Percentiles rank a stretch among this genome's conserved stretches.
These are phyloP conservation scores for Ensete ventricosum DNA, from an alignment of 176 grass and related monocot species.

Conservation along the genomic window DNA sequence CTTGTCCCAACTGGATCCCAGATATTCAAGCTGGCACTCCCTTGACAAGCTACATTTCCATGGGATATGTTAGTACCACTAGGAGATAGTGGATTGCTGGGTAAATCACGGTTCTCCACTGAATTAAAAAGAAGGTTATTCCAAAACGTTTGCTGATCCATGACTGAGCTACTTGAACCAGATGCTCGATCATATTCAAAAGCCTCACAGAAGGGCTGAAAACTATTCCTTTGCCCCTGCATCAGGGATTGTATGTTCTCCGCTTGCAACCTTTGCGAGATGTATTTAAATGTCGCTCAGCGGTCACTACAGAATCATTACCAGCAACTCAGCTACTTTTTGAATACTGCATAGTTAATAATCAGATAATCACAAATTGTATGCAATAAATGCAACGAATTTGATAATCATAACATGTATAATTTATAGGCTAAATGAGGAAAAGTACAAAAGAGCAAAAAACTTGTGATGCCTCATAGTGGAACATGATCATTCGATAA, in stretches of 20 bases:
- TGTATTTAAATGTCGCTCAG: not conserved
- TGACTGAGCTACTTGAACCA: conserved; percentile 34
- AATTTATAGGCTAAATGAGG: not conserved
- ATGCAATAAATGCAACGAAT: too few species aligned
- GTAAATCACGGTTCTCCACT: conserved; percentile 9
- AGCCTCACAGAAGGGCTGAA: conserved; percentile 34
- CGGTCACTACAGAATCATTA: not conserved
- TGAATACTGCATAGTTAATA: not conserved
- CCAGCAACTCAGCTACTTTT: not conserved
- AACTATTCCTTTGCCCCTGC: conserved; percentile 51
- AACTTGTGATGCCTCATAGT: not conserved
- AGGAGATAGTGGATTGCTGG: conserved; percentile 6
- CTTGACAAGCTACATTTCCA: conserved; percentile 2
- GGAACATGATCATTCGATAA: too few species aligned
- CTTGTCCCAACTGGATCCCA: conserved; percentile 3
- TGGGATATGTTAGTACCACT: not conserved
- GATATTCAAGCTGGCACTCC: not conserved
- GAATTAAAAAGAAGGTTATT: conserved; percentile 27
- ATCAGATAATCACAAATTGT: too few species aligned
- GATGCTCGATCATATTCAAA: conserved; percentile 42
- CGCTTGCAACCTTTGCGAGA: not conserved
- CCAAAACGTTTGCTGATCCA: conserved; percentile 57
- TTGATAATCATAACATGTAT: not conserved
- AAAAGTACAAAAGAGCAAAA: not conserved
- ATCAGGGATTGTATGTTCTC: conserved; percentile 6